phyloP scores from a whole-genome alignment of 805 yeast genomes.

The Ogataea polymorpha region DNA sequence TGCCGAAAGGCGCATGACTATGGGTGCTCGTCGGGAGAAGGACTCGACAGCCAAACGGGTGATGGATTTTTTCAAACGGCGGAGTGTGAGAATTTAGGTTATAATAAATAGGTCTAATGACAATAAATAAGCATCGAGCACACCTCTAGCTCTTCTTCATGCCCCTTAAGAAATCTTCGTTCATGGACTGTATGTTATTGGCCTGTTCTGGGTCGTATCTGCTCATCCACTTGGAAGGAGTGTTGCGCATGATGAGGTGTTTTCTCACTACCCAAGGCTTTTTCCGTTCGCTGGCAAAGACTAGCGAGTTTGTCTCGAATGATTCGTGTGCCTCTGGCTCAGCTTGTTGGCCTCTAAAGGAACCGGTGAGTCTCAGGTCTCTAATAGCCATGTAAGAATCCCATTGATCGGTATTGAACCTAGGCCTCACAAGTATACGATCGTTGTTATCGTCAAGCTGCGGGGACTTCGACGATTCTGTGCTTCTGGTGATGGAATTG shows the following conservation, averaged over 20 bases:
- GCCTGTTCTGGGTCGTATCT: conserved; percentile 34
- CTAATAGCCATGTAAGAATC: conserved; percentile 61
- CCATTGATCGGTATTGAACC: conserved; percentile 53
- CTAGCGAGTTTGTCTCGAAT: conserved; percentile 66
- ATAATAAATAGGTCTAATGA: neutral
- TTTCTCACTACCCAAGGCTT: conserved; percentile 39
- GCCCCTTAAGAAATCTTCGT: conserved; percentile 35
- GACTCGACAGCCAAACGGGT: conserved; percentile 77
- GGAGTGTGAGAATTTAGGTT: conserved; percentile 39
- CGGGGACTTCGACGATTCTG: conserved; percentile 32
- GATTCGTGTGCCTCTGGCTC: conserved; percentile 70
- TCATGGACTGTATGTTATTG: conserved; percentile 31
- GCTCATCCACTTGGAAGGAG: conserved; percentile 36
- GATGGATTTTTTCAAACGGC: conserved; percentile 73
- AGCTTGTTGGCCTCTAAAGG: conserved; percentile 63
- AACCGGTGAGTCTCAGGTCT: conserved; percentile 75
- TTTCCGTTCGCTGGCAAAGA: conserved; percentile 30
- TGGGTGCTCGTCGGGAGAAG: conserved; percentile 28
- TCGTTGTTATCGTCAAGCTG: conserved; percentile 26
- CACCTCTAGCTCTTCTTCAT: conserved; percentile 29
- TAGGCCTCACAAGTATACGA: conserved; percentile 51
- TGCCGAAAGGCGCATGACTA: conserved; percentile 34
- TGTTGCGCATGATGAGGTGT: conserved; percentile 38
- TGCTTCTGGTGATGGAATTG: conserved; percentile 29
- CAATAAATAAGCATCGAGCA: conserved; percentile 6